Evolutionary conservation across 352 stramenopile genomes (phyloP).

Genomic region (Phytophthora aleatoria): DNA sequence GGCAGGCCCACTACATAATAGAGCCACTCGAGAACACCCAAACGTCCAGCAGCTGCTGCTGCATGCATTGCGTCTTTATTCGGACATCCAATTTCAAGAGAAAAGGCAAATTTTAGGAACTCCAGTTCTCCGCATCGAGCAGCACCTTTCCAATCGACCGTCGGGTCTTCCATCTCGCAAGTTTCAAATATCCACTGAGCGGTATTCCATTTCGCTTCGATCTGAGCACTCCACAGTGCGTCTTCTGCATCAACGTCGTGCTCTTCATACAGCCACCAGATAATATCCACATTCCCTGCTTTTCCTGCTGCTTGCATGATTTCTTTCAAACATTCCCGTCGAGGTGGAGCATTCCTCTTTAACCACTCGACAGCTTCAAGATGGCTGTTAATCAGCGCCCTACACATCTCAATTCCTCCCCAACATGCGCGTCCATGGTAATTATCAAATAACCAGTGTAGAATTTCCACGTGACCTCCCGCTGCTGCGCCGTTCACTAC

Average conservation of each 20-base stretch:
- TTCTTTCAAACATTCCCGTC: conserved; percentile 7
- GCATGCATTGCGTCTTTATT: conserved; percentile 8
- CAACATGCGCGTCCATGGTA: conserved; percentile 10
- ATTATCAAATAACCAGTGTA: conserved; percentile 18
- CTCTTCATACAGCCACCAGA: conserved; percentile 14
- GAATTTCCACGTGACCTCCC: conserved; percentile 12
- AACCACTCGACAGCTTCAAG: conserved; percentile 47
- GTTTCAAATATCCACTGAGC: conserved; percentile 22
- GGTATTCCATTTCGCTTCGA: conserved; percentile 6
- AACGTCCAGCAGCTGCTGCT: conserved; percentile 11
- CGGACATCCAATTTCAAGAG: background rate
- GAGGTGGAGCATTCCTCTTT: conserved; percentile 19
- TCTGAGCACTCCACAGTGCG: conserved; percentile 11
- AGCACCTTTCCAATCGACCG: conserved; percentile 10
- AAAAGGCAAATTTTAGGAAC: conserved; percentile 17
- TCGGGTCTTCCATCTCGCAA: conserved; percentile 6
- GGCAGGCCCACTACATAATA: conserved; percentile 3
- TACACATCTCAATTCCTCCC: conserved; percentile 23
- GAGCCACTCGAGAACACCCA: conserved; percentile 27
- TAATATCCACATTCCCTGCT: conserved; percentile 6
- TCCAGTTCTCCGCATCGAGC: conserved; percentile 7
- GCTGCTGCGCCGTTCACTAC: conserved; percentile 22
- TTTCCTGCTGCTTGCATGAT: conserved; percentile 20
- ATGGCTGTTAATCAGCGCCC: conserved; percentile 37
- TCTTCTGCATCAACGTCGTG: conserved; percentile 4